Conservation (phyloP, 495 filamentous ascomycete genomes). For the Penicillium herquei region DNA sequence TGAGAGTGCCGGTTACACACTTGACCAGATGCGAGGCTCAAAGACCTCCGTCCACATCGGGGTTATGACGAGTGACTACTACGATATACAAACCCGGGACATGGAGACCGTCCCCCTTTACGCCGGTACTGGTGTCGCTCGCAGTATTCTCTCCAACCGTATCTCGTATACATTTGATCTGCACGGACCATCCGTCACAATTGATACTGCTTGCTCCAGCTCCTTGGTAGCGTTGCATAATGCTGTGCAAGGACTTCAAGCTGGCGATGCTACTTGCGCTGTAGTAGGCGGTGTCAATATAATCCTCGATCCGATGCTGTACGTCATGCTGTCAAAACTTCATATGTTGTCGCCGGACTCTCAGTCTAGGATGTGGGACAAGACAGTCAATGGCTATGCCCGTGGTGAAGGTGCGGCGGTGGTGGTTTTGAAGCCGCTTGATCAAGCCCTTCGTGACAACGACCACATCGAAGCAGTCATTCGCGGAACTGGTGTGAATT, state of each 20-base stretch:
- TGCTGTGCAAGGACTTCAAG: slow-evolving; percentile 38
- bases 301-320: neutral
- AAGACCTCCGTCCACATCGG: slow-evolving; percentile 18
- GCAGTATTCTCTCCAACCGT: slow-evolving; percentile 26
- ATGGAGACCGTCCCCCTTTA: slow-evolving; percentile 30
- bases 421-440: slow-evolving; percentile 36
- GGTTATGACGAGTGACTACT: slow-evolving; percentile 33
- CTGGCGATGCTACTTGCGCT: slow-evolving; percentile 33
- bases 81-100: slow-evolving; percentile 37
- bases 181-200: slow-evolving; percentile 35
- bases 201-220: slow-evolving; percentile 39
- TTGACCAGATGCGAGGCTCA: slow-evolving; percentile 1
- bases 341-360: slow-evolving; percentile 29
- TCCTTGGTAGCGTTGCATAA: slow-evolving; percentile 41
- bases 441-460: slow-evolving; percentile 31
- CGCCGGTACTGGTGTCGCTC: slow-evolving; percentile 39
- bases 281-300: slow-evolving; percentile 16
- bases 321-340: slow-evolving; percentile 1
- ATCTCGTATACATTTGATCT: slow-evolving; percentile 49
- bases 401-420: slow-evolving; percentile 29
- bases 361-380: slow-evolving; percentile 35
- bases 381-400: slow-evolving; percentile 33
- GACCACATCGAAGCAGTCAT: slow-evolving; percentile 44
- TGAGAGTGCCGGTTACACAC: slow-evolving; percentile 27
- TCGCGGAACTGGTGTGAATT: slow-evolving; percentile 38